A percentile compares a stretch with the other conserved stretches of the same genome.
phyloP scores from a whole-genome alignment of 2,329 filamentous ascomycete genomes.

The Fusarium bactridioides region DNA sequence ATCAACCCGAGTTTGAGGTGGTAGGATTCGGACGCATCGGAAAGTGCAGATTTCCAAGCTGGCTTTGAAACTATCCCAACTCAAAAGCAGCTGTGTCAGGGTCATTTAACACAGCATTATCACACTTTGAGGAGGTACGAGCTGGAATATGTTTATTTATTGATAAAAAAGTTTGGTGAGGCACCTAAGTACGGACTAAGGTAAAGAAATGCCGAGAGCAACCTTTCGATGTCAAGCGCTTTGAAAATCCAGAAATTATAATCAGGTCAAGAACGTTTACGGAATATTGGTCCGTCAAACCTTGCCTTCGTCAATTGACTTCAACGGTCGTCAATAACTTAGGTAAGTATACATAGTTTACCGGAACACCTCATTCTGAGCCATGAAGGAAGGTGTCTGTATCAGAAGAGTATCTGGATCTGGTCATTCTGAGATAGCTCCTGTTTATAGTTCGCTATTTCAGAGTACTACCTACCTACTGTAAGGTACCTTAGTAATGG shows the following conservation, averaged over 20 bases:
- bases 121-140: background rate
- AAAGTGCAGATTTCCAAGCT: slow-evolving; percentile 1
- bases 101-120: background rate
- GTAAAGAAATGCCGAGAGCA: background rate
- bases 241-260: background rate
- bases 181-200: background rate
- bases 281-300: background rate
- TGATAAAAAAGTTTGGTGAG: background rate
- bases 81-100: background rate
- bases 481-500: background rate
- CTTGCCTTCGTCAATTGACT: background rate
- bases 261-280: background rate
- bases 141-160: background rate
- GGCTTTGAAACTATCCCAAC: background rate
- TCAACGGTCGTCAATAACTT: background rate
- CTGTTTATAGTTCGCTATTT: background rate
- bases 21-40: slow-evolving; percentile 23
- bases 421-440: slow-evolving; percentile 1
- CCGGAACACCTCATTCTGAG: background rate
- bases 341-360: background rate
- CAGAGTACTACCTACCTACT: background rate
- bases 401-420: too few species aligned
- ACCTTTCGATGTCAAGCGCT: background rate
- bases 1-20: background rate
- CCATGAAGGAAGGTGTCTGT: background rate